Base-by-base conservation (phyloP, 176 grass and related monocot species). In the Typha latifolia region DNA sequence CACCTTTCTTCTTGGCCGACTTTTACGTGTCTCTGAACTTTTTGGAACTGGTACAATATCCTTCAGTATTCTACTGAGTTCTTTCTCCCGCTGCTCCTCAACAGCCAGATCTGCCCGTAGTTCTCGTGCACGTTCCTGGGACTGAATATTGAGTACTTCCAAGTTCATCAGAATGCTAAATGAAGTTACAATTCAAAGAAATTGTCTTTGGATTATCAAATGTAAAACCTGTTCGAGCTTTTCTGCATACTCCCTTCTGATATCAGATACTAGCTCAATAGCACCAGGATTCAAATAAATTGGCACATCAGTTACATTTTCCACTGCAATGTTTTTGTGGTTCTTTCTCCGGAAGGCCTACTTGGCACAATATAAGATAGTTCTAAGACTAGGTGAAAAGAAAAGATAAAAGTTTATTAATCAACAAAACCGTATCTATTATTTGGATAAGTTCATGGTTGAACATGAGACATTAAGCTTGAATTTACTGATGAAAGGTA, bases 21-120 rank as follows among this genome's bases (percentile, higher is more conserved):
- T 76, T 75, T 78, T 82, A 70, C 69, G 50, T 49, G 51, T 62
- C 59, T 76, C 77, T 2, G 78, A 72, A 71, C 51, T 83, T 65
- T 85, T 83, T 81, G 82, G 78, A 69, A 62, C 62, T 14, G 72
- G 83, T 31, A 91, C 71, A 61, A 91, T 88, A 61, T 64, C 76
- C 57, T 97, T 92, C 7, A 97, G 79, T 78, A 97, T 82, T 97
- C 79, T 89, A 78, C 76, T 87, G n/a, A 90, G 65, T 77, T 92
- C 85, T 71, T 87, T 82, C 67, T 79, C 79, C 12, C 78, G 61
- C 64, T 97, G 88, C 76, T 97, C 85, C 87, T 97, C 94, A 82
- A 89, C 68, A 70, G 78, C 88, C 74, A 97, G 70, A 88, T 97
- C 85, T 73, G 76, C 83, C 24, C 79, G 63, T 32, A 97, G 74